Percentiles rank a stretch among this genome's conserved stretches.
Conservation (phyloP, 768 basidiomycete species). For the Suillus sp. region DNA sequence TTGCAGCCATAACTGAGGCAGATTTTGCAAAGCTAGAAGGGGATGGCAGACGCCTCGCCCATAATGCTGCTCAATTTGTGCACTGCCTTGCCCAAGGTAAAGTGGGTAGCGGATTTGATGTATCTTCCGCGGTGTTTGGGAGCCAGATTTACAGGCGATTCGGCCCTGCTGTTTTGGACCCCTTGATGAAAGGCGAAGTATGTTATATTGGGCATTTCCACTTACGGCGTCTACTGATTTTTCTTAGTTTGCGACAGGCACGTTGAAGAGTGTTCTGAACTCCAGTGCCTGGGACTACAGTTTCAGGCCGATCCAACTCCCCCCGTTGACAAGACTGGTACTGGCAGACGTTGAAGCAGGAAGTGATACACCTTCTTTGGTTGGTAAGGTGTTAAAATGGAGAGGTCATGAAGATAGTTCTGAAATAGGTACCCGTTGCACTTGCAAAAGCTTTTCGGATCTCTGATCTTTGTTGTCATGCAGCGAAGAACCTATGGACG, state of each 20-base stretch:
- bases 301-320: conserved; percentile 74
- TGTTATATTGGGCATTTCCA: conserved; percentile 10
- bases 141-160: conserved; percentile 93
- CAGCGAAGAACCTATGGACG: conserved; percentile 69
- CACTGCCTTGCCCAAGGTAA: conserved; percentile 98
- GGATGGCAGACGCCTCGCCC: conserved; percentile 64
- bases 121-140: conserved; percentile 91
- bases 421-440: conserved; percentile 46
- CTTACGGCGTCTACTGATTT: conserved; percentile 3
- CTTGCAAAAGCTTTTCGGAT: not conserved
- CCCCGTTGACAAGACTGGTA: conserved; percentile 80
- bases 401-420: conserved; percentile 54
- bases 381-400: conserved; percentile 91
- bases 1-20: conserved; percentile 56
- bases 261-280: conserved; percentile 50
- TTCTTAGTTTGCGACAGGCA: conserved; percentile 19
- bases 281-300: conserved; percentile 76
- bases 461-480: conserved; percentile 10
- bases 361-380: conserved; percentile 93
- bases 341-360: conserved; percentile 97
- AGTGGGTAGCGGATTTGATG: conserved; percentile 97
- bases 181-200: conserved; percentile 55
- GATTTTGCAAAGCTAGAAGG: conserved; percentile 47
- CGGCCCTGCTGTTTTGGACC: conserved; percentile 66
- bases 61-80: conserved; percentile 92